Base-by-base conservation (phyloP, 805 yeast species). In the Sugiyamaella americana region DNA sequence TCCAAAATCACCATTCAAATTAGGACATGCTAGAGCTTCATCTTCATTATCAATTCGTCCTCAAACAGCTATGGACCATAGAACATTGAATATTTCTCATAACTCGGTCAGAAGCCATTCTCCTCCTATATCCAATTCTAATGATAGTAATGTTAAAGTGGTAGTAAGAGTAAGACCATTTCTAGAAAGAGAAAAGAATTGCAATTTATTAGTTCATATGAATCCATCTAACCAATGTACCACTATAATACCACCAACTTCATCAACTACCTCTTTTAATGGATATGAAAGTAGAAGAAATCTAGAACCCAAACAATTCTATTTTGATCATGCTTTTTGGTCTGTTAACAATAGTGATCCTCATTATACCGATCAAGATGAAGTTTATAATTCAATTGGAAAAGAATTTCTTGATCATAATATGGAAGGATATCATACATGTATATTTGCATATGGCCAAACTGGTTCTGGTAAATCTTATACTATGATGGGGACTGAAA, bases 391-490 rank as follows among this genome's bases (percentile, higher is more conserved):
- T 2, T 61, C 66, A 10, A 69, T 79, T 16, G 94, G 89, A 0
- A 68, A 70, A 8, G 80, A 78, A 37, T 68, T 82, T 48, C 64
- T 85, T 5, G 71, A 74, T 22, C 87, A 79, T 67, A 71, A 85
- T 2, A 60, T 84, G 43, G 76, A 75, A 52, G 95, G 95, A 0
- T 80, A 73, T 60, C 81, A 83, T 52, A 82, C 84, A 1, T 82
- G 87, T 58, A 79, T 83, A 1, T 78, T 82, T 61, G 87, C 88
- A 1, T 82, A 83, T 56, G 89, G 88, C 3, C 95, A 87, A 61
- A 87, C 95, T 0, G 89, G 85, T 1, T 75, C 93, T 0, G 95
- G 95, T 0, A 86, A 86, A 58, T 80, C 94, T 0, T 81, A 76
- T 63, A 87, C 95, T 1, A 85, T 86, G 93, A 76, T 86, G 66